Evolutionary conservation across 2,329 filamentous ascomycete species (phyloP).

Genomic region (Stromatinia cepivora): DNA sequence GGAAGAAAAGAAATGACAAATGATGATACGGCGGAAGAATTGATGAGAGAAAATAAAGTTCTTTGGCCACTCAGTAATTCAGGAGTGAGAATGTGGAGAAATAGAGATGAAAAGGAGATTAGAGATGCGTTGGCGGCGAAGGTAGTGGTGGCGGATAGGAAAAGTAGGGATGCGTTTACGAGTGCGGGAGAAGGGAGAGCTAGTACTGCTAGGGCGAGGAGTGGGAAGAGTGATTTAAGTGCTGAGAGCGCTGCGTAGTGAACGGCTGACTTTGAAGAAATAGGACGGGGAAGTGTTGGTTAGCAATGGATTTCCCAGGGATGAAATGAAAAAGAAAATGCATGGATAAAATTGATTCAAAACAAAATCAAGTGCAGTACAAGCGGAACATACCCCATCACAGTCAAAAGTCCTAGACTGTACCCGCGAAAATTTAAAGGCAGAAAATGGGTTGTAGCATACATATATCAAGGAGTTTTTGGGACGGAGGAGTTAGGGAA

Average conservation of each 20-base stretch:
- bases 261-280: too few relatives aligned
- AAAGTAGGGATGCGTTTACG: neutral
- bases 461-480: too few relatives aligned
- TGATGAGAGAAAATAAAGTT: conserved; percentile 37
- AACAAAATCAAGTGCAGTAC: neutral
- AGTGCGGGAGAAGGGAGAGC: neutral
- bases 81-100: conserved; percentile 48
- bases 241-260: neutral
- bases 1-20: conserved; percentile 13
- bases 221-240: conserved; percentile 11
- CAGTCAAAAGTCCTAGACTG: conserved; percentile 5
- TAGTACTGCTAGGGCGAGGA: neutral
- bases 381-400: neutral
- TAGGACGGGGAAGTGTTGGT: neutral
- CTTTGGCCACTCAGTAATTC: conserved; percentile 44
- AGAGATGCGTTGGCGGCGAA: conserved; percentile 37
- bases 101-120: conserved; percentile 49
- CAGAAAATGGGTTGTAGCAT: neutral
- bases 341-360: neutral
- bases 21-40: neutral
- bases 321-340: neutral
- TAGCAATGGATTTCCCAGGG: neutral
- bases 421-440: neutral
- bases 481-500: too few relatives aligned
- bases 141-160: conserved; percentile 31